These are phyloP conservation scores for Geotrichum ghanense DNA, from an alignment of 805 yeast species.

Conservation along the genomic window DNA sequence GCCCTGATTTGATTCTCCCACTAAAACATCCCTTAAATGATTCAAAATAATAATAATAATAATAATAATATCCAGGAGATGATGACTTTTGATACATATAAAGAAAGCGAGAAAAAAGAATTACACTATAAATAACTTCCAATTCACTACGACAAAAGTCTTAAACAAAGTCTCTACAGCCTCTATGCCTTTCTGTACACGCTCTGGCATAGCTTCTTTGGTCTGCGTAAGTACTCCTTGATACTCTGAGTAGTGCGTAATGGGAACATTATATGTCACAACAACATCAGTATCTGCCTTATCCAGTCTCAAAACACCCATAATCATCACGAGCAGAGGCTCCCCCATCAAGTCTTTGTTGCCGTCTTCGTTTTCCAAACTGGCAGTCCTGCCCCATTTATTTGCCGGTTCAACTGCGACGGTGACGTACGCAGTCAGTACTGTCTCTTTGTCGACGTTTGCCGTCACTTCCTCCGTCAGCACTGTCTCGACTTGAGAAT, in stretches of 20 bases:
- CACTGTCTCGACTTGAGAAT: background rate
- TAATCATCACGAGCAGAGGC: constrained; percentile 36
- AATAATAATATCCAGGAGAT: background rate
- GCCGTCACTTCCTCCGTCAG: constrained; percentile 10
- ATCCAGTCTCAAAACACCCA: constrained; percentile 45
- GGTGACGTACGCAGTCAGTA: constrained; percentile 18
- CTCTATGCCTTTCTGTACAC: background rate
- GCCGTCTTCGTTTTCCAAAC: constrained; percentile 9
- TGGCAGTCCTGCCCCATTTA: constrained; percentile 40
- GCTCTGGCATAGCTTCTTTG: constrained; percentile 13
- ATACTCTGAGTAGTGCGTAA: background rate
- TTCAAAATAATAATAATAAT: too few species aligned
- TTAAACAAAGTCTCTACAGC: constrained; percentile 1
- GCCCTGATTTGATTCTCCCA: background rate
- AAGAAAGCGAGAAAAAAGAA: too few species aligned
- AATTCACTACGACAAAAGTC: constrained; percentile 4
- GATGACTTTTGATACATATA: background rate
- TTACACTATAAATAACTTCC: constrained; percentile 7
- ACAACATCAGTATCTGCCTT: constrained; percentile 49
- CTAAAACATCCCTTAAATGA: background rate
- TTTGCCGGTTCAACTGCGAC: constrained; percentile 33
- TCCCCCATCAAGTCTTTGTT: constrained; percentile 10
- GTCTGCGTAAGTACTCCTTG: constrained; percentile 16
- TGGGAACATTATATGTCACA: constrained; percentile 40
- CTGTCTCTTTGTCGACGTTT: background rate